These are phyloP conservation scores for Stylosanthes scabra DNA, from an alignment of 331 rosid genomes.

Conservation along the genomic window DNA sequence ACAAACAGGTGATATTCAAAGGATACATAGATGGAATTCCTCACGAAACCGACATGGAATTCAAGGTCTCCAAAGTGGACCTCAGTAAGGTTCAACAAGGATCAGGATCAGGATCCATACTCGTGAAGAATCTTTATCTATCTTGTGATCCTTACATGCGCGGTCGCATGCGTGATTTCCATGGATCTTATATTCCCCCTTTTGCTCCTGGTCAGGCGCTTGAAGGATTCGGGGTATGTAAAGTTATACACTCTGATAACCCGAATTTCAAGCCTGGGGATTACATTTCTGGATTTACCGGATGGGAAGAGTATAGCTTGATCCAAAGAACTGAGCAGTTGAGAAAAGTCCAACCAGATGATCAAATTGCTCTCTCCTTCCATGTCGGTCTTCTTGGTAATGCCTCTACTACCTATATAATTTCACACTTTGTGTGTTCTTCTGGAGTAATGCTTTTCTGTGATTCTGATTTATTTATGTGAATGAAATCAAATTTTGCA, in stretches of 20 bases:
- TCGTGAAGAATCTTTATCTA: constrained; percentile 83
- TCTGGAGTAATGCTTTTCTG: background rate
- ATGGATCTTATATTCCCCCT: constrained; percentile 73
- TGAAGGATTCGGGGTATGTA: constrained; percentile 58
- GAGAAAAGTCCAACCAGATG: constrained; percentile 45
- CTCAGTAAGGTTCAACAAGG: constrained; percentile 48
- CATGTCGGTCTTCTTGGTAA: constrained; percentile 56
- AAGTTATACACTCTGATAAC: constrained; percentile 49
- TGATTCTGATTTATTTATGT: background rate
- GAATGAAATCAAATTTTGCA: constrained; percentile 9
- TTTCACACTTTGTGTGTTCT: too few species aligned
- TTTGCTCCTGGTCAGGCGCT: constrained; percentile 69
- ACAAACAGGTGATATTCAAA: constrained; percentile 79
- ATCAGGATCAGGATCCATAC: constrained; percentile 48
- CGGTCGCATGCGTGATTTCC: constrained; percentile 90
- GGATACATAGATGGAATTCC: constrained; percentile 65
- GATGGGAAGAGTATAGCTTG: constrained; percentile 57
- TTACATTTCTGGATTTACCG: constrained; percentile 44
- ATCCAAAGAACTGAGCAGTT: constrained; percentile 38
- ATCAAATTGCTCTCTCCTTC: constrained; percentile 52
- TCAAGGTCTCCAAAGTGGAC: constrained; percentile 41
- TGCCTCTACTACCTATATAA: too few species aligned
- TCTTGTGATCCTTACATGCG: constrained; percentile 95
- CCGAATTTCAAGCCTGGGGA: constrained; percentile 52
- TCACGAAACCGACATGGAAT: constrained; percentile 67